Conservation (phyloP, 371 early-diverging fungal species). For the Phascolomyces articulosus region DNA sequence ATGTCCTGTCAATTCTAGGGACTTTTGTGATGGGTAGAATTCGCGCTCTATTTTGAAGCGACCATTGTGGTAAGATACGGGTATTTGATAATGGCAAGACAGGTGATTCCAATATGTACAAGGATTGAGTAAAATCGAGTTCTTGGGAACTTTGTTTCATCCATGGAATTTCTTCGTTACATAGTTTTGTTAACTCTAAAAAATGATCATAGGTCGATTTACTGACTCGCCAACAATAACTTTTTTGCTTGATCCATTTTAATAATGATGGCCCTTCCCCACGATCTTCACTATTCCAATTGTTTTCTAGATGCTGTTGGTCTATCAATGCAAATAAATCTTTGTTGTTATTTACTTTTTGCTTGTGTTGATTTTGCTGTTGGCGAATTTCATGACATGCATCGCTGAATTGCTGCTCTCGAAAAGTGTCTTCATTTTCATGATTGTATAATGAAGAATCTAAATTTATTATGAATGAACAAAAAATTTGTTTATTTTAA, state of each 20-base stretch:
- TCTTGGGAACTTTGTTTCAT: neutral
- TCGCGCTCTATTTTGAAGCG: neutral
- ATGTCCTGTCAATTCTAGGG: neutral
- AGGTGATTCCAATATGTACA: neutral
- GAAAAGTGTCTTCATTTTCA: neutral
- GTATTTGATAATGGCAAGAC: neutral
- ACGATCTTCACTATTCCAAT: too few relatives aligned
- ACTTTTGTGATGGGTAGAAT: neutral
- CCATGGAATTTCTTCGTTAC: neutral
- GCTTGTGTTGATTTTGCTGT: neutral
- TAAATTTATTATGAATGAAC: too few relatives aligned
- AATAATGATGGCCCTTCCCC: too few relatives aligned
- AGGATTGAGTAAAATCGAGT: neutral
- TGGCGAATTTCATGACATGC: neutral
- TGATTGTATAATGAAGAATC: too few relatives aligned
- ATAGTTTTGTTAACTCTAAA: neutral
- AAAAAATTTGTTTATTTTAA: too few relatives aligned
- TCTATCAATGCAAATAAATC: neutral
- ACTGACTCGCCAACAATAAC: neutral
- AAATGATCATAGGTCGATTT: neutral
- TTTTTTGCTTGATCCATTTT: neutral
- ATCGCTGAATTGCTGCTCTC: neutral
- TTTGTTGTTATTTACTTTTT: neutral
- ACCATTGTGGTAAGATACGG: neutral
- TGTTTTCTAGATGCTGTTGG: too few relatives aligned